A percentile compares a stretch with the other conserved stretches of the same genome.
Evolutionary conservation across 352 stramenopile species (phyloP).

Genomic region (Phytophthora fragariae): DNA sequence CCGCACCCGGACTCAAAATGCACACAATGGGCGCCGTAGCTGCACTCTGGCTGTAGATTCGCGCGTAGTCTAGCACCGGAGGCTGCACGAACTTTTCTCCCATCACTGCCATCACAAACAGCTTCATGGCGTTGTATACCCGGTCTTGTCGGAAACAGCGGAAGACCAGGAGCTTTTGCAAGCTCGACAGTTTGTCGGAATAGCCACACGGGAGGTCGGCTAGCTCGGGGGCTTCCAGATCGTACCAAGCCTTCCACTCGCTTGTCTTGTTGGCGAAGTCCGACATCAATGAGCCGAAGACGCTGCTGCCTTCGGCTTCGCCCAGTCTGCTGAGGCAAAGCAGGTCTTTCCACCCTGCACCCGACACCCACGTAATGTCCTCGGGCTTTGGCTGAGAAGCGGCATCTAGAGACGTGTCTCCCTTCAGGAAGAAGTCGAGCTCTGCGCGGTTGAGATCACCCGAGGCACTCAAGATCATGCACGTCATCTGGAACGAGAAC

Average conservation of each 20-base stretch:
- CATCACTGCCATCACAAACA: constrained; percentile 94
- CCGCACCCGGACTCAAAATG: constrained; percentile 94
- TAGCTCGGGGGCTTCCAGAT: constrained; percentile 92
- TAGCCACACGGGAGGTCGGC: constrained; percentile 85
- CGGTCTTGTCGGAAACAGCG: constrained; percentile 95
- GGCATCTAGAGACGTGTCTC: constrained; percentile 92
- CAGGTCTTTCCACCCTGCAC: constrained; percentile 94
- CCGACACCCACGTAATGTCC: constrained; percentile 84
- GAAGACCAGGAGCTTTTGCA: constrained; percentile 94
- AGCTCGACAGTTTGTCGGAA: constrained; percentile 72
- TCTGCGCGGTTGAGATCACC: constrained; percentile 85
- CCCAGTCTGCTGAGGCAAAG: constrained; percentile 77
- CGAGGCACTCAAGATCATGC: constrained; percentile 93
- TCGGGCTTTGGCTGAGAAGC: constrained; percentile 77
- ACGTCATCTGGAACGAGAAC: constrained; percentile 97
- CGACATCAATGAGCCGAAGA: constrained; percentile 59
- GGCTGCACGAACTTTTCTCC: constrained; percentile 96
- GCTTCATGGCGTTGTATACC: constrained; percentile 96
- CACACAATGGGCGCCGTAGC: constrained; percentile 93
- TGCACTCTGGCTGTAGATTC: constrained; percentile 93
- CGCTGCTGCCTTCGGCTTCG: constrained; percentile 35
- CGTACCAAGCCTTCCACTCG: constrained; percentile 95
- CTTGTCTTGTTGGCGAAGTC: constrained; percentile 60
- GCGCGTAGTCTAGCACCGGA: constrained; percentile 93
- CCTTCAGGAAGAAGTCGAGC: constrained; percentile 97